These are phyloP conservation scores for Candida labiduridarum DNA, from an alignment of 1,139 yeast genomes.

Conservation along the genomic window DNA sequence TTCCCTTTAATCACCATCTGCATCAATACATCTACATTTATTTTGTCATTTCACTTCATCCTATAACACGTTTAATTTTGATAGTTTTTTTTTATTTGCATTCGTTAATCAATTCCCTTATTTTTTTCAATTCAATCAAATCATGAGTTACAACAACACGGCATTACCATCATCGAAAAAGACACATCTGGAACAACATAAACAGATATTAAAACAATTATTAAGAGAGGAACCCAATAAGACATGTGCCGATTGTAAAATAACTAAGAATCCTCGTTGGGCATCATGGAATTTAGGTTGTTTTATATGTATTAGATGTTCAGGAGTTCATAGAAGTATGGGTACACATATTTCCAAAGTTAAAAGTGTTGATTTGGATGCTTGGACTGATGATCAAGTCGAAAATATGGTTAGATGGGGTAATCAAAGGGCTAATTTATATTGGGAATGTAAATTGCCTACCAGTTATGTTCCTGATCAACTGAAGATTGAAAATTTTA, in stretches of 20 bases:
- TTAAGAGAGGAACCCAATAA: constrained; percentile 76
- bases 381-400: constrained; percentile 95
- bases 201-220: constrained; percentile 70
- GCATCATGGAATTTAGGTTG: constrained; percentile 96
- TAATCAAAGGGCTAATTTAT: constrained; percentile 70
- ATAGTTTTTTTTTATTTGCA: background rate
- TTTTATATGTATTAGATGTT: constrained; percentile 86
- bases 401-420: constrained; percentile 87
- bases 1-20: background rate
- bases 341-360: constrained; percentile 92
- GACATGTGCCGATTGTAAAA: constrained; percentile 89
- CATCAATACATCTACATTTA: background rate
- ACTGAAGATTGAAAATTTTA: constrained; percentile 84
- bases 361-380: constrained; percentile 89
- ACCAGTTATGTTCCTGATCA: constrained; percentile 76
- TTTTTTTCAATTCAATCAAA: background rate
- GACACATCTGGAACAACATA: constrained; percentile 55
- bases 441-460: constrained; percentile 84
- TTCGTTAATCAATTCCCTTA: background rate
- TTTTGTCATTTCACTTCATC: background rate
- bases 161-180: constrained; percentile 45
- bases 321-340: constrained; percentile 93
- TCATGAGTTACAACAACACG: constrained; percentile 18
- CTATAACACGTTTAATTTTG: background rate
- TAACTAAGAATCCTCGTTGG: constrained; percentile 92